phyloP scores from a whole-genome alignment of 176 grass and related monocot genomes.

The Oryza glaberrima region DNA sequence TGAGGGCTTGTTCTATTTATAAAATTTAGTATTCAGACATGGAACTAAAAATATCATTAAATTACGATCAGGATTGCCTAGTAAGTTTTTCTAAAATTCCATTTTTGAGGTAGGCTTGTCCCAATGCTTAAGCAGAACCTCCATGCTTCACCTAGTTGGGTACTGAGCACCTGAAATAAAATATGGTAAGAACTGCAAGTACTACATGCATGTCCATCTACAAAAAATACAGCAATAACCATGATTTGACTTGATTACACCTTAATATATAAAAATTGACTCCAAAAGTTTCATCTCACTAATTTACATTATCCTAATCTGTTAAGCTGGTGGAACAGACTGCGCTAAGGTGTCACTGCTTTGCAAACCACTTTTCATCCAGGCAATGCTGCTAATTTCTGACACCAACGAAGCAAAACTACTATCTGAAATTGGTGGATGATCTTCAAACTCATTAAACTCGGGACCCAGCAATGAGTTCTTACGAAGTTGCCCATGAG shows the following conservation, averaged over 20 bases:
- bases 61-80: neutral
- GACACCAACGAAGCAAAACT: conserved; percentile 77
- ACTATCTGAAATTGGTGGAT: conserved; percentile 62
- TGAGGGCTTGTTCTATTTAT: neutral
- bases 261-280: conserved; percentile 20
- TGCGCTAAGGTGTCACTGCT: conserved; percentile 52
- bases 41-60: neutral
- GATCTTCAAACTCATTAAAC: conserved; percentile 86
- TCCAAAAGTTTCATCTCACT: neutral
- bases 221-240: neutral
- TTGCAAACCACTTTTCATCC: conserved; percentile 87
- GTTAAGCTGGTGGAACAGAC: conserved; percentile 34
- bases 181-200: conserved; percentile 11
- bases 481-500: conserved; percentile 25
- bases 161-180: conserved; percentile 16
- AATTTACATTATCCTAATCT: neutral
- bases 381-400: conserved; percentile 97
- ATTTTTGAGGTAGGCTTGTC: neutral
- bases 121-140: conserved; percentile 7
- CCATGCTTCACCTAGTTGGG: neutral
- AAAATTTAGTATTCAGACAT: neutral
- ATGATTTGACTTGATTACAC: conserved; percentile 13
- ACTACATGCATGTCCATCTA: neutral
- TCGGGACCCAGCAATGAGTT: conserved; percentile 88
- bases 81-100: conserved; percentile 7